phyloP scores from a whole-genome alignment of 208 protist genomes.

The Jaenimonas drosophilae region DNA sequence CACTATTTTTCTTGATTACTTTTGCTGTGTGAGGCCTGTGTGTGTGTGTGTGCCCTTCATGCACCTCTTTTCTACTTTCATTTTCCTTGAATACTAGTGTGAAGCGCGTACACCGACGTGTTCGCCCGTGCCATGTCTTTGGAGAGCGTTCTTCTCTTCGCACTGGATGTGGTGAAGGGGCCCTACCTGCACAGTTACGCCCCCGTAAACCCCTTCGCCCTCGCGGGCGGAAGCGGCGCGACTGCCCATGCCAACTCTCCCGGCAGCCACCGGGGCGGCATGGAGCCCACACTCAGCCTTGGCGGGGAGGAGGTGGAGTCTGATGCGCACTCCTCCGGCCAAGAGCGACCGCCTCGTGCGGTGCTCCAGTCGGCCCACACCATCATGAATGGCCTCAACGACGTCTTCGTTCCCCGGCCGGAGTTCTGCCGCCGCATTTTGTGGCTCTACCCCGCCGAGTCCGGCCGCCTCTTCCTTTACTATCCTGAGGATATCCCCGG shows the following conservation, averaged over 20 bases:
- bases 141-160: conserved; percentile 64
- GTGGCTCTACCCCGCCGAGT: conserved; percentile 59
- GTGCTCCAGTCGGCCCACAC: neutral
- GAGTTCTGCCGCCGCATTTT: conserved; percentile 74
- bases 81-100: no score
- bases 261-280: neutral
- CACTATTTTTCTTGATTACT: no score
- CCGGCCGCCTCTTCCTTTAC: conserved; percentile 61
- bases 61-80: conserved; percentile 27
- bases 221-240: neutral
- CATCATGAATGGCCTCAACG: conserved; percentile 24
- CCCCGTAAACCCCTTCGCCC: conserved; percentile 20
- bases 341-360: no score
- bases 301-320: neutral
- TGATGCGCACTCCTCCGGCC: neutral
- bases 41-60: no score
- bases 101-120: conserved; percentile 35
- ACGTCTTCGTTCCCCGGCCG: conserved; percentile 69
- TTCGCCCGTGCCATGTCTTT: no score
- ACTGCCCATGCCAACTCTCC: neutral
- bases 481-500: conserved; percentile 78
- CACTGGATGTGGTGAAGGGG: conserved; percentile 71
- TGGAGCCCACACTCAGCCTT: neutral
- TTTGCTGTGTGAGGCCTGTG: no score
- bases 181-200: conserved; percentile 75